These are phyloP conservation scores for Emericellopsis cladophorae DNA, from an alignment of 2,329 filamentous ascomycete genomes.

Conservation along the genomic window DNA sequence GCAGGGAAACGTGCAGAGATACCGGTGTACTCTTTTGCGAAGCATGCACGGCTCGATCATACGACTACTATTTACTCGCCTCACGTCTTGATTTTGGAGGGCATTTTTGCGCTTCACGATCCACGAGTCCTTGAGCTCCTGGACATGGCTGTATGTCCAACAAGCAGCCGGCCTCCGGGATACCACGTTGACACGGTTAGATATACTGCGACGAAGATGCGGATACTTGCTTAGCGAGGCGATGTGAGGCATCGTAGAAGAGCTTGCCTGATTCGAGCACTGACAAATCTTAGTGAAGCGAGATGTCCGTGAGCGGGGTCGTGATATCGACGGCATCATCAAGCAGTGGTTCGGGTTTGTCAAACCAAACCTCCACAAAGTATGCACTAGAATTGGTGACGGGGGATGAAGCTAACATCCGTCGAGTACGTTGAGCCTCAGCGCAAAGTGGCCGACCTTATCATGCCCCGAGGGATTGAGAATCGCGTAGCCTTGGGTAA, in stretches of 20 bases:
- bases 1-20: slow-evolving; percentile 88
- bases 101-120: slow-evolving; percentile 91
- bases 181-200: slow-evolving; percentile 19
- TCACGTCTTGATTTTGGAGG: slow-evolving; percentile 88
- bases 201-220: slow-evolving; percentile 96
- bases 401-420: background rate
- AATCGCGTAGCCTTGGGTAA: slow-evolving; percentile 81
- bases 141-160: slow-evolving; percentile 63
- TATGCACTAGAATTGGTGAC: slow-evolving; percentile 10
- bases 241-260: slow-evolving; percentile 40
- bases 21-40: slow-evolving; percentile 87
- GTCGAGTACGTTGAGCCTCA: slow-evolving; percentile 79
- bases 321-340: slow-evolving; percentile 89
- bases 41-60: slow-evolving; percentile 67
- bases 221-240: slow-evolving; percentile 80
- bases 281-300: slow-evolving; percentile 48
- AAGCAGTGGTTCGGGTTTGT: slow-evolving; percentile 97
- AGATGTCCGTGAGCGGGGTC: slow-evolving; percentile 78
- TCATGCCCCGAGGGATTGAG: slow-evolving; percentile 87
- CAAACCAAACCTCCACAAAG: slow-evolving; percentile 89
- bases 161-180: background rate
- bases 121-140: slow-evolving; percentile 71
- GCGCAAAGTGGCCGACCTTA: slow-evolving; percentile 82
- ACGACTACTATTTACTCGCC: slow-evolving; percentile 92
- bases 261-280: slow-evolving; percentile 5